Base-by-base conservation (phyloP, 2,329 filamentous ascomycete species). In the Rugonectria rugulosa region DNA sequence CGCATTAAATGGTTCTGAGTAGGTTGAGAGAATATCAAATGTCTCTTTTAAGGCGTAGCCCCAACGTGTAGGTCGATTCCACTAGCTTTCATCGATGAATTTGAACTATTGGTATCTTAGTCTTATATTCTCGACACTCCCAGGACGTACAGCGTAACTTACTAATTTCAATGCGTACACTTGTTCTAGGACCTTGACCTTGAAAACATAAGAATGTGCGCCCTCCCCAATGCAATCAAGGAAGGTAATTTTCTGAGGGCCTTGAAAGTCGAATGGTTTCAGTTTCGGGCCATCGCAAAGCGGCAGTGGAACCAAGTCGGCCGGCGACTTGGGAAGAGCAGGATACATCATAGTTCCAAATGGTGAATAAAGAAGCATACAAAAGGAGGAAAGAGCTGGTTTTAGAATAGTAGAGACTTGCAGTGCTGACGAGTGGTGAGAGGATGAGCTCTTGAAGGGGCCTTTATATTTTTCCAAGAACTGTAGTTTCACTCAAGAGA, bases 1-100 rank as follows among this genome's bases (percentile, higher is more conserved):
- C 48, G 46, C 49, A 51, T 47, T 61, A 40, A 70, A 69, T 1
- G 67, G 65, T 3, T 70, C 68, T 14, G 40, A 37, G 48, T 65
- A 63, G 12, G 64, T 27, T 50, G 52, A 63, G 12, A 64, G 19
- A 17, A 48, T 32, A 27, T 45, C 44, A 62, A 41, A 3, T 6
- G 20, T 11, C 7, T 38, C 42, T 52, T 50, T 27, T 8, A 46
- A 44, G 53, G 21, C 1, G 49, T 20, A 19, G 23, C 32, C 19
- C 48, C 38, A n/a, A 56, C 37, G 32, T 27, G n/a, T n/a, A n/a
- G n/a, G n/a, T n/a, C n/a, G n/a, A n/a, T n/a, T n/a, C n/a, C n/a
- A 53, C 2, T 45, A 12, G 6, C 11, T 12, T 3, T 15, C 21
- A 6, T 12, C 4, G 20, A 15, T 4, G 8, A 38, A 48, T 48